These are phyloP conservation scores for Cocos nucifera DNA, from an alignment of 176 grass and related monocot genomes.

Conservation along the genomic window DNA sequence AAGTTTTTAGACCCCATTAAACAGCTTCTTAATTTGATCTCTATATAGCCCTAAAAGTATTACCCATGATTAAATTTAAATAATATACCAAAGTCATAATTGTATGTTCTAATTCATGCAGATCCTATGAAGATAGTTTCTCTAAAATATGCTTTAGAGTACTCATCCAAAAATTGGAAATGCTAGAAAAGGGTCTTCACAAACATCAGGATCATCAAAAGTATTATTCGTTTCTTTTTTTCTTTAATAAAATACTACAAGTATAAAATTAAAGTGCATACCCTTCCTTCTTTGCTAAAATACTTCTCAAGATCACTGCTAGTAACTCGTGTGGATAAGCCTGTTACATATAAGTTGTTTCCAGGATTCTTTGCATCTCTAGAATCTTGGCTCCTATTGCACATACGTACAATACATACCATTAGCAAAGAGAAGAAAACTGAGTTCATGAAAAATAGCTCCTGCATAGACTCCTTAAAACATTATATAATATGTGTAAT, in stretches of 20 bases:
- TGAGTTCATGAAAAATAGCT: not conserved
- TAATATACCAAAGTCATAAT: no score
- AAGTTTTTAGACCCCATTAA: no score
- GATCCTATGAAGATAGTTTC: no score
- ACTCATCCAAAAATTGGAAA: no score
- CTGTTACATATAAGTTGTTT: constrained; percentile 93
- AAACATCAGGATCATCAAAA: no score
- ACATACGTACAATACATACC: constrained; percentile 16
- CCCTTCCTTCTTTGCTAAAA: constrained; percentile 90
- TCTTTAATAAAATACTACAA: not conserved
- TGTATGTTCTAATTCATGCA: no score
- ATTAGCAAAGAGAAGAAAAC: not conserved
- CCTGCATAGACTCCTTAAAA: not conserved
- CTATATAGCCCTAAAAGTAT: no score
- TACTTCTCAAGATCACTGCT: constrained; percentile 68
- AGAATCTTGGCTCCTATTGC: constrained; percentile 39
- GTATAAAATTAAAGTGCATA: constrained; percentile 10
- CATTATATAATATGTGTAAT: not conserved
- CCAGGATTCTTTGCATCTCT: constrained; percentile 54
- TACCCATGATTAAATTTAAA: no score
- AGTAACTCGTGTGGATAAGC: constrained; percentile 73
- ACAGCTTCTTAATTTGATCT: no score
- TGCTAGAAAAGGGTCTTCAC: no score
- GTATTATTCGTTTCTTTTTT: no score
- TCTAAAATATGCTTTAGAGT: no score